Conservation (phyloP, 1,284 basidiomycete genomes). For the Cutaneotrichosporon curvatum region DNA sequence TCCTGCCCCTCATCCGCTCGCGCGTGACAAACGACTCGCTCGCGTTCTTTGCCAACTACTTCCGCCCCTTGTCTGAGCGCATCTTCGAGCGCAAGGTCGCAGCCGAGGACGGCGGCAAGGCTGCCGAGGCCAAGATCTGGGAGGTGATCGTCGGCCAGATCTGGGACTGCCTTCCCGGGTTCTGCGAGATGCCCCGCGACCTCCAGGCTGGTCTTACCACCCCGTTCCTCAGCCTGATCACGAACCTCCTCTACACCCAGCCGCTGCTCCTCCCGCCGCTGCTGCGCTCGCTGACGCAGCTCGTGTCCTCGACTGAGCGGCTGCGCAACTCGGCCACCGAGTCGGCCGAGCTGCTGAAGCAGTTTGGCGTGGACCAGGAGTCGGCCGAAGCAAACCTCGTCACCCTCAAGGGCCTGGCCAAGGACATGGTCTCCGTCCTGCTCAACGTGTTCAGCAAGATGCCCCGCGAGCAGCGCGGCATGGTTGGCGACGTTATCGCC, state of each 20-base stretch:
- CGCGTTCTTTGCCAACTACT: slow-evolving; percentile 77
- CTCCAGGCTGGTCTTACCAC: slow-evolving; percentile 58
- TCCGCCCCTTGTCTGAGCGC: slow-evolving; percentile 86
- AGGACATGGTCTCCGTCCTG: slow-evolving; percentile 88
- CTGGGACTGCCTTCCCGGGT: slow-evolving; percentile 63
- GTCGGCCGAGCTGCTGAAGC: slow-evolving; percentile 48
- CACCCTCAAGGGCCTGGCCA: slow-evolving; percentile 69
- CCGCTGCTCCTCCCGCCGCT: slow-evolving; percentile 73
- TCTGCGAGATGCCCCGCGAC: slow-evolving; percentile 75
- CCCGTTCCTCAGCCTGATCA: slow-evolving; percentile 76
- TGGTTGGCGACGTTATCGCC: slow-evolving; percentile 82
- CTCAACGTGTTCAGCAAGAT: slow-evolving; percentile 95
- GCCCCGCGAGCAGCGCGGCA: slow-evolving; percentile 64
- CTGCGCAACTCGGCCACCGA: slow-evolving; percentile 49
- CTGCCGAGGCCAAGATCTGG: slow-evolving; percentile 88
- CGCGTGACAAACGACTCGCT: slow-evolving; percentile 71
- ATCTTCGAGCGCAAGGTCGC: slow-evolving; percentile 79
- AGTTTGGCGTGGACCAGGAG: slow-evolving; percentile 53
- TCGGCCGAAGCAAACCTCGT: slow-evolving; percentile 63
- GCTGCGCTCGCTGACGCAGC: slow-evolving; percentile 67
- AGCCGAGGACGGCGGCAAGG: slow-evolving; percentile 62
- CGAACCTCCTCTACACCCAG: slow-evolving; percentile 84
- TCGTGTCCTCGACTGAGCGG: slow-evolving; percentile 61
- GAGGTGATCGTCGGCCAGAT: slow-evolving; percentile 85
- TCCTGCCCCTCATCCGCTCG: slow-evolving; percentile 82